phyloP scores from a whole-genome alignment of 345 rosid species.

The Sisymbrium irio region DNA sequence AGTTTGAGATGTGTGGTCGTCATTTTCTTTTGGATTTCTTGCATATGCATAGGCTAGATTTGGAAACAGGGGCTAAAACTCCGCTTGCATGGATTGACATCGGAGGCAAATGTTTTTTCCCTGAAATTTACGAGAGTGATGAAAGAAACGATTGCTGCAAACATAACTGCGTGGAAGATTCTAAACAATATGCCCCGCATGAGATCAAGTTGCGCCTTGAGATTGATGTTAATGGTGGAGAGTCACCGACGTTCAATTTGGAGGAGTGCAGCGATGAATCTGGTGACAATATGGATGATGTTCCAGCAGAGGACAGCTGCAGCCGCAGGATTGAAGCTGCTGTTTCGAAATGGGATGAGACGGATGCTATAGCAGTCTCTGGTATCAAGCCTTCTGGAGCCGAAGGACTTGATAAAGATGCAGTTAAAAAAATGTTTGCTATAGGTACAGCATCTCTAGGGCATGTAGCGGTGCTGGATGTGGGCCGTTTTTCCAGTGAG shows the following conservation, averaged over 20 bases:
- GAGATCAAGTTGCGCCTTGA: slow-evolving; percentile 87
- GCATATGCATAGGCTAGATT: slow-evolving; percentile 72
- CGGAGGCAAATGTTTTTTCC: slow-evolving; percentile 74
- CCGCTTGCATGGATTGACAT: slow-evolving; percentile 97
- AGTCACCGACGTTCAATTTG: slow-evolving; percentile 43
- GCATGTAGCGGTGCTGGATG: slow-evolving; percentile 47
- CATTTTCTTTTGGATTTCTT: slow-evolving; percentile 65
- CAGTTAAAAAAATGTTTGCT: slow-evolving; percentile 51
- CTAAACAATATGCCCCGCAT: slow-evolving; percentile 36
- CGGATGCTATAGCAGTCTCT: slow-evolving; percentile 24
- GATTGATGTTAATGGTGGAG: slow-evolving; percentile 63
- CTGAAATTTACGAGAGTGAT: slow-evolving; percentile 53
- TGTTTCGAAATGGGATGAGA: slow-evolving; percentile 44
- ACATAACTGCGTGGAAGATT: slow-evolving; percentile 34
- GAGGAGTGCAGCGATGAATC: slow-evolving; percentile 84
- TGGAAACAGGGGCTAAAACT: slow-evolving; percentile 57
- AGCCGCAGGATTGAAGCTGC: slow-evolving; percentile 31
- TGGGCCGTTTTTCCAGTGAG: slow-evolving; percentile 45
- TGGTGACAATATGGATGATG: slow-evolving; percentile 37
- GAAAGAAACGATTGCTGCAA: slow-evolving; percentile 43
- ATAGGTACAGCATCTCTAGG: slow-evolving; percentile 45
- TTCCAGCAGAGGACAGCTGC: slow-evolving; percentile 50
- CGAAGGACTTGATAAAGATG: slow-evolving; percentile 42
- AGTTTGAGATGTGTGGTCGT: slow-evolving; percentile 51
- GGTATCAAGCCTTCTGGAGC: slow-evolving; percentile 25